phyloP scores from a whole-genome alignment of 2,329 filamentous ascomycete genomes.

The Claviceps maximensis region DNA sequence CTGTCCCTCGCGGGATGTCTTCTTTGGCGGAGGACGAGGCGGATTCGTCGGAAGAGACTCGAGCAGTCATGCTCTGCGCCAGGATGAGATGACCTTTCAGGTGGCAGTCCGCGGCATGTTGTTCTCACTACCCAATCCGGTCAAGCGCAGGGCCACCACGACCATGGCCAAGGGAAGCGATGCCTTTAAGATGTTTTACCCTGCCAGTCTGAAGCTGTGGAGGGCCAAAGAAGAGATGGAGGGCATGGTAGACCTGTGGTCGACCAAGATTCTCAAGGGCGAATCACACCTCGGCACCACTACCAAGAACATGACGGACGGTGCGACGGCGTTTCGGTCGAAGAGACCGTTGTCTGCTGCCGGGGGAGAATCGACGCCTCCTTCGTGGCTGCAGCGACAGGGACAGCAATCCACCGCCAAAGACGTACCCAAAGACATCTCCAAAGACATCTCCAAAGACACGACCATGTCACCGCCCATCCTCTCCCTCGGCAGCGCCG shows the following conservation, averaged over 20 bases:
- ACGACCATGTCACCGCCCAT: slow-evolving; percentile 22
- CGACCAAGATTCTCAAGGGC: slow-evolving; percentile 44
- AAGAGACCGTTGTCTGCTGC: slow-evolving; percentile 21
- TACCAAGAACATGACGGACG: slow-evolving; percentile 27
- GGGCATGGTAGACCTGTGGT: slow-evolving; percentile 57
- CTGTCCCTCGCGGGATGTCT: slow-evolving; percentile 55
- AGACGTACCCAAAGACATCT: background rate
- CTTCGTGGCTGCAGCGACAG: slow-evolving; percentile 22
- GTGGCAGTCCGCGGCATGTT: slow-evolving; percentile 76
- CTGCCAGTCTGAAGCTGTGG: slow-evolving; percentile 73
- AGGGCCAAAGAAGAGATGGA: slow-evolving; percentile 70
- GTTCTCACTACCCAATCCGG: slow-evolving; percentile 73
- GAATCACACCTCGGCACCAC: slow-evolving; percentile 23
- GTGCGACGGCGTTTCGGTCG: slow-evolving; percentile 33
- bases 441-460: slow-evolving; percentile 1
- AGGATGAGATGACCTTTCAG: slow-evolving; percentile 91
- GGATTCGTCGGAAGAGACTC: slow-evolving; percentile 39
- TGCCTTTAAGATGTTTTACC: slow-evolving; percentile 85
- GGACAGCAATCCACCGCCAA: slow-evolving; percentile 12
- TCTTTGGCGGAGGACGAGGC: slow-evolving; percentile 47
- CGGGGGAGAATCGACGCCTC: slow-evolving; percentile 9
- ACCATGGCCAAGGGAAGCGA: slow-evolving; percentile 35
- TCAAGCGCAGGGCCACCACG: slow-evolving; percentile 50
- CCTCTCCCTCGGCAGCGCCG: slow-evolving; percentile 49
- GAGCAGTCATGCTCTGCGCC: slow-evolving; percentile 62